Percentiles rank a stretch among this genome's conserved stretches.
Conservation (phyloP, 2,329 filamentous ascomycete species). For the Penicillium sp. region DNA sequence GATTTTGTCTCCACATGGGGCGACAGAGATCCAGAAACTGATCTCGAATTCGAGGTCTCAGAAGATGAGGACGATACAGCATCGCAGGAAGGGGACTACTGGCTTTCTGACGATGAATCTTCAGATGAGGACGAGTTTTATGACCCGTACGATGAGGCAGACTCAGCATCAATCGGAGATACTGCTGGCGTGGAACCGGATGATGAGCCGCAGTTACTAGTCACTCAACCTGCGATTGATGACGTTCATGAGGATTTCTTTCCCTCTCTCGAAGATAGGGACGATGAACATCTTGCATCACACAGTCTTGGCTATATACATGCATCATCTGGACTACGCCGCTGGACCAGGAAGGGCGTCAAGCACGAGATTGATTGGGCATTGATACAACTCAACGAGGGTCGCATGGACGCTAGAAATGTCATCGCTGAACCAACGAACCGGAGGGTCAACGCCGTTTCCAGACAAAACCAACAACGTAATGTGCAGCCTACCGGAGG, state of each 20-base stretch:
- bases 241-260: constrained; percentile 82
- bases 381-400: constrained; percentile 72
- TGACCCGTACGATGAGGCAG: constrained; percentile 51
- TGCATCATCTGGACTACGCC: constrained; percentile 82
- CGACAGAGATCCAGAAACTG: constrained; percentile 34
- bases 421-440: constrained; percentile 45
- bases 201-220: constrained; percentile 70
- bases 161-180: constrained; percentile 62
- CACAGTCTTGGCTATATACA: constrained; percentile 80
- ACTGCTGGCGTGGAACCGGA: constrained; percentile 72
- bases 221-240: constrained; percentile 89
- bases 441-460: not conserved
- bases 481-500: constrained; percentile 43
- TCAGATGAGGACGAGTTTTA: constrained; percentile 50
- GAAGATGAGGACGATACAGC: constrained; percentile 46
- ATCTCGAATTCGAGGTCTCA: constrained; percentile 49
- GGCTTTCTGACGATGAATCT: constrained; percentile 43
- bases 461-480: constrained; percentile 41
- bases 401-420: constrained; percentile 69
- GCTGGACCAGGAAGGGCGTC: constrained; percentile 66
- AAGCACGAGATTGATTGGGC: constrained; percentile 96
- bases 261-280: constrained; percentile 68
- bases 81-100: constrained; percentile 38
- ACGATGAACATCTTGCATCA: constrained; percentile 76
- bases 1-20: constrained; percentile 38